phyloP scores from a whole-genome alignment of 768 basidiomycete genomes.

The Hebeloma cylindrosporum region DNA sequence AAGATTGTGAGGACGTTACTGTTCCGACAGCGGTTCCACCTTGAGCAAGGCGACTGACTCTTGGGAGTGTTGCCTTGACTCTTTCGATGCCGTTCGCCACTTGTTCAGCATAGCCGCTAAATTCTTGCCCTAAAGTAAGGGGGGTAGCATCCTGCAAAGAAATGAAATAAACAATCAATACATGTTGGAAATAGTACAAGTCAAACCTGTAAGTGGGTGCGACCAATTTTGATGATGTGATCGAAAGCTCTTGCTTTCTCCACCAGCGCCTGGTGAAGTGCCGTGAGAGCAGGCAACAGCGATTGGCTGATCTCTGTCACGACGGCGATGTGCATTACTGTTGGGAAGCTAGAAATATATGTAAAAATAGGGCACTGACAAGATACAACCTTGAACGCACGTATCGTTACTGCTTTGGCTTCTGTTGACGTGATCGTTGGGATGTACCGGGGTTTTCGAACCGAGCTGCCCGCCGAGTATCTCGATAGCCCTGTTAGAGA shows the following conservation, averaged over 20 bases:
- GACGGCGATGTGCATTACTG: slow-evolving; percentile 97
- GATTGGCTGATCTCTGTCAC: slow-evolving; percentile 81
- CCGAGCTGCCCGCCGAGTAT: slow-evolving; percentile 93
- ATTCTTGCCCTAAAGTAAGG: slow-evolving; percentile 96
- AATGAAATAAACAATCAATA: slow-evolving; percentile 7
- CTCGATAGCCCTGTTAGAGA: slow-evolving; percentile 98
- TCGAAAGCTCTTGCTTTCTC: slow-evolving; percentile 83
- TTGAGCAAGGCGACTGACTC: slow-evolving; percentile 88
- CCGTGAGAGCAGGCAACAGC: slow-evolving; percentile 82
- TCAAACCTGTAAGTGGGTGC: slow-evolving; percentile 86
- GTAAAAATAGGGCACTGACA: background rate
- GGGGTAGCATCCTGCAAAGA: slow-evolving; percentile 86
- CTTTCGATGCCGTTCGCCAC: slow-evolving; percentile 87
- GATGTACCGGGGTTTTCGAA: slow-evolving; percentile 96
- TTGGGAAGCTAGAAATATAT: slow-evolving; percentile 76
- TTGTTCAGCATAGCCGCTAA: slow-evolving; percentile 97
- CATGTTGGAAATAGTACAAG: background rate
- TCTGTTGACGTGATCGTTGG: slow-evolving; percentile 99
- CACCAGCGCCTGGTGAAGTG: slow-evolving; percentile 81
- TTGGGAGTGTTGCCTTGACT: slow-evolving; percentile 76
- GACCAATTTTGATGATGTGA: slow-evolving; percentile 96
- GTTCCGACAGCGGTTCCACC: slow-evolving; percentile 99
- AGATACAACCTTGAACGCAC: slow-evolving; percentile 43
- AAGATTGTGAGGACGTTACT: slow-evolving; percentile 44
- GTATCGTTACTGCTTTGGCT: slow-evolving; percentile 99